These are phyloP conservation scores for Suhomyces panamericanus DNA, from an alignment of 1,139 yeast species.

Conservation along the genomic window DNA sequence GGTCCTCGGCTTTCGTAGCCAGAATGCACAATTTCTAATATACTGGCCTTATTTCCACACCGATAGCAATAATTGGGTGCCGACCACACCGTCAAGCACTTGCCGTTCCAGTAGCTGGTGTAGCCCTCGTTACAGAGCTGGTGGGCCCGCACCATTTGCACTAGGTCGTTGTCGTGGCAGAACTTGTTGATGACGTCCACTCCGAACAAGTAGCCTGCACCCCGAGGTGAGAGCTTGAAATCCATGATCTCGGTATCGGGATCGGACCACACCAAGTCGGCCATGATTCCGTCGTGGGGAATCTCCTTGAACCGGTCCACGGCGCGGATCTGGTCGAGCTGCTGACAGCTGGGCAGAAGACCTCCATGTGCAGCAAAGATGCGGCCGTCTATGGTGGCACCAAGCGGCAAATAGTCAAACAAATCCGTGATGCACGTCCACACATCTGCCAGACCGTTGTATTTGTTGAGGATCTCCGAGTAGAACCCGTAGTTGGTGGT, in stretches of 20 bases:
- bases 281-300: slow-evolving; percentile 99
- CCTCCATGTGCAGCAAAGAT: slow-evolving; percentile 99
- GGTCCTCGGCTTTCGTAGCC: slow-evolving; percentile 24
- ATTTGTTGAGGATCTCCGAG: slow-evolving; percentile 88
- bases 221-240: slow-evolving; percentile 88
- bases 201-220: slow-evolving; percentile 98
- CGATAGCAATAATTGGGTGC: slow-evolving; percentile 98
- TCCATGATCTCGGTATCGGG: slow-evolving; percentile 88
- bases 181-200: slow-evolving; percentile 86
- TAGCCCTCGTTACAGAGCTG: slow-evolving; percentile 96
- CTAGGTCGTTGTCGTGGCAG: slow-evolving; percentile 71
- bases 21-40: slow-evolving; percentile 63
- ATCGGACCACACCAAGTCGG: slow-evolving; percentile 97
- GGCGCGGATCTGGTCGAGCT: slow-evolving; percentile 85
- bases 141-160: slow-evolving; percentile 88
- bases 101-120: slow-evolving; percentile 86
- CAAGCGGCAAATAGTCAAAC: slow-evolving; percentile 86
- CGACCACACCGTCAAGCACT: slow-evolving; percentile 95
- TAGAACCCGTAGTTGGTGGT: slow-evolving; percentile 97
- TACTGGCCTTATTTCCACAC: slow-evolving; percentile 95
- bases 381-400: slow-evolving; percentile 89
- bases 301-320: slow-evolving; percentile 90
- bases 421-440: slow-evolving; percentile 91
- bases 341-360: slow-evolving; percentile 88
- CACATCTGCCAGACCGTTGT: slow-evolving; percentile 71